These are phyloP conservation scores for Ceratopteris richardii DNA, from an alignment of 75 land plant species.

Conservation along the genomic window DNA sequence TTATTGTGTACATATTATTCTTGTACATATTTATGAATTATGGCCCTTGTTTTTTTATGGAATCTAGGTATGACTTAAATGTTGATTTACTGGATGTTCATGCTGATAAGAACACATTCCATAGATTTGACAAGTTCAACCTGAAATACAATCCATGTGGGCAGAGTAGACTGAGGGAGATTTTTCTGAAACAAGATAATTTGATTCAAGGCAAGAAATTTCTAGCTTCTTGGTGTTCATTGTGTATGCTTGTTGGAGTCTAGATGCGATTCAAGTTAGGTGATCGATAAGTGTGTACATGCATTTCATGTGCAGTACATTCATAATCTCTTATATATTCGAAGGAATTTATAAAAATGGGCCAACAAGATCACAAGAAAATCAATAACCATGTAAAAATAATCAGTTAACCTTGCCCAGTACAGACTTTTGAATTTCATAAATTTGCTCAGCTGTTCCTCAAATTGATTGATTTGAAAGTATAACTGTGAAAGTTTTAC, in stretches of 20 bases:
- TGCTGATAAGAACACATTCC: slow-evolving; percentile 97
- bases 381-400: too few species aligned
- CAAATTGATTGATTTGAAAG: too few species aligned
- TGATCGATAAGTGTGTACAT: too few species aligned
- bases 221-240: background rate
- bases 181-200: slow-evolving; percentile 95
- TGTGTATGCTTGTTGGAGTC: background rate
- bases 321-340: too few species aligned
- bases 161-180: slow-evolving; percentile 94
- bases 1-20: background rate
- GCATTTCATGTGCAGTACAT: too few species aligned
- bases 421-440: too few species aligned
- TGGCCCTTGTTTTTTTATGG: background rate
- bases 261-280: too few species aligned
- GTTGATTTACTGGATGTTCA: slow-evolving; percentile 98
- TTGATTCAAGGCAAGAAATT: slow-evolving; percentile 69
- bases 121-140: slow-evolving; percentile 97
- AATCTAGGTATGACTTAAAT: slow-evolving; percentile 83
- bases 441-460: too few species aligned
- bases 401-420: too few species aligned
- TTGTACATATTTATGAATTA: background rate
- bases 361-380: too few species aligned
- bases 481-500: too few species aligned
- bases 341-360: too few species aligned
- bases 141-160: slow-evolving; percentile 99